phyloP scores from a whole-genome alignment of 139 green algal genomes.

The Picochlorum costavermella region DNA sequence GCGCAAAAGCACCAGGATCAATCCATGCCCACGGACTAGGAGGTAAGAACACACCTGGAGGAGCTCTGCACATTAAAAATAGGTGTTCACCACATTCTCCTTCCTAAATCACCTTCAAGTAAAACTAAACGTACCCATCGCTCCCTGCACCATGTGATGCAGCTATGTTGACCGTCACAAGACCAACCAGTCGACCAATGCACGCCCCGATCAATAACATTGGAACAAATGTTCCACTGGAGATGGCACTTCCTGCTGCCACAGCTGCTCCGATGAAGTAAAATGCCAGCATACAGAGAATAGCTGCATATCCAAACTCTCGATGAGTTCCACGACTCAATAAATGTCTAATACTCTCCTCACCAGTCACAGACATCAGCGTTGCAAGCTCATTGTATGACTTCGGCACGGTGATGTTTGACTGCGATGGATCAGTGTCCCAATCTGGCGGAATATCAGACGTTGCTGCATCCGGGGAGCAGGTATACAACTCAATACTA shows the following conservation, averaged over 20 bases:
- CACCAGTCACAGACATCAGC: constrained; percentile 61
- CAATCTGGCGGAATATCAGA: constrained; percentile 25
- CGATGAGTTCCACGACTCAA: constrained; percentile 68
- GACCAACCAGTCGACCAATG: constrained; percentile 50
- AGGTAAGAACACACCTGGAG: constrained; percentile 45
- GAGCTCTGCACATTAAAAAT: constrained; percentile 24
- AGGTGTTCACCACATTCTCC: too few species aligned
- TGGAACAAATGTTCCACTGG: constrained; percentile 73
- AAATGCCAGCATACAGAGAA: constrained; percentile 59
- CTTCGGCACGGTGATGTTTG: constrained; percentile 29
- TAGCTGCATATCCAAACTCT: constrained; percentile 66
- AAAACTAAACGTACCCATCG: constrained; percentile 22
- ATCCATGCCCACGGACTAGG: constrained; percentile 69
- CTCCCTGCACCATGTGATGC: constrained; percentile 22
- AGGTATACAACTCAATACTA: constrained; percentile 62
- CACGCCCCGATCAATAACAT: constrained; percentile 81
- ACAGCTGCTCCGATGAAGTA: constrained; percentile 48
- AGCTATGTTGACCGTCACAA: constrained; percentile 44
- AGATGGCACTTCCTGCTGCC: constrained; percentile 45
- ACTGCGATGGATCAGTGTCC: constrained; percentile 13
- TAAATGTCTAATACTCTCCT: constrained; percentile 78
- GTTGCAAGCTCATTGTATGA: constrained; percentile 85
- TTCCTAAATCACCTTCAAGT: background rate
- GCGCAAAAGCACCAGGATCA: constrained; percentile 78
- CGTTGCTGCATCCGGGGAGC: constrained; percentile 20